Conservation (phyloP, 108 stramenopile species). For the Chaetoceros muelleri region DNA sequence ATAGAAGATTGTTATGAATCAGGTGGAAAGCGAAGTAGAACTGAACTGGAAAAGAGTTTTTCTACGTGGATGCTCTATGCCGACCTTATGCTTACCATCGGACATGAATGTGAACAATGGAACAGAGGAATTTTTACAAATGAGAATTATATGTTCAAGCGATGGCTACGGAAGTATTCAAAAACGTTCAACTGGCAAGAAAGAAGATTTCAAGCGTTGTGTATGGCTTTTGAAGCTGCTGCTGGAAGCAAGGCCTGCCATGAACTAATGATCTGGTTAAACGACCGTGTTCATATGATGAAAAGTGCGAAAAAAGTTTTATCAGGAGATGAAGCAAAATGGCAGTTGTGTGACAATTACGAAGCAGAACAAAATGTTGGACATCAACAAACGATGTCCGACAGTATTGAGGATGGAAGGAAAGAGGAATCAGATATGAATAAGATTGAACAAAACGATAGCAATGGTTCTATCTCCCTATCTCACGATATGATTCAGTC, state of each 20-base stretch:
- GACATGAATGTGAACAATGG: constrained; percentile 72
- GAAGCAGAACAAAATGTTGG: constrained; percentile 11
- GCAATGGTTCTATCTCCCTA: neutral
- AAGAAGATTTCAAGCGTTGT: constrained; percentile 64
- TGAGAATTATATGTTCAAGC: constrained; percentile 62
- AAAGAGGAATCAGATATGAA: constrained; percentile 6
- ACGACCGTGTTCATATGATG: constrained; percentile 17
- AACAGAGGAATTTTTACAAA: constrained; percentile 33
- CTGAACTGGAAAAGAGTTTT: constrained; percentile 53
- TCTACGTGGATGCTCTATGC: constrained; percentile 70
- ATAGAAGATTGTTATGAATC: neutral
- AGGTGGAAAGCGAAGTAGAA: too few relatives aligned
- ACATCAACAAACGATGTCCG: constrained; percentile 7
- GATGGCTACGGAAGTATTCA: constrained; percentile 77
- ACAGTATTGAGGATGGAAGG: neutral
- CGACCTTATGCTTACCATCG: constrained; percentile 75
- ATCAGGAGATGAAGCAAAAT: constrained; percentile 1
- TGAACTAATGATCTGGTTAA: constrained; percentile 44
- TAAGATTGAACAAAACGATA: constrained; percentile 8
- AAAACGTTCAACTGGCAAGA: constrained; percentile 73
- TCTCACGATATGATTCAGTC: neutral
- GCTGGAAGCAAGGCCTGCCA: constrained; percentile 43
- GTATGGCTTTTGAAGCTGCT: constrained; percentile 68
- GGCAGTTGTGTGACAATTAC: neutral
- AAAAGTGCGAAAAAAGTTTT: neutral